Percentiles rank a stretch among this genome's conserved stretches.
phyloP scores from a whole-genome alignment of 1,139 yeast species.

The Yamadazyma triangularis region DNA sequence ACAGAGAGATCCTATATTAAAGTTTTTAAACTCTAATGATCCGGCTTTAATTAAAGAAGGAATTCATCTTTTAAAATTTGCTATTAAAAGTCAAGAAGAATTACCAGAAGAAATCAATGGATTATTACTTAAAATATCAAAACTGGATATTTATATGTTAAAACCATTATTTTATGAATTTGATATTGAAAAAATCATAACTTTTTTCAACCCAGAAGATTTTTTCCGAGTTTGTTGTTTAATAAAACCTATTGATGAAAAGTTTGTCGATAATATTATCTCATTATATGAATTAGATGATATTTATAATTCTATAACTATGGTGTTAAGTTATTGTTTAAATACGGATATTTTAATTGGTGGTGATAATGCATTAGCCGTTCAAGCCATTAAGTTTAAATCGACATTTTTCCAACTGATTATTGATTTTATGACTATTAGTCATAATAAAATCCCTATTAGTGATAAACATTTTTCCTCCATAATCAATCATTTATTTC shows the following conservation, averaged over 20 bases:
- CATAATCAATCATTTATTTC: conserved; percentile 25
- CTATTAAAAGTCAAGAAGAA: conserved; percentile 35
- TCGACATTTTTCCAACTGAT: conserved; percentile 25
- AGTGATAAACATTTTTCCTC: conserved; percentile 29
- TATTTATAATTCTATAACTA: conserved; percentile 25
- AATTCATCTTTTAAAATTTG: conserved; percentile 32
- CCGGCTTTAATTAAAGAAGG: conserved; percentile 26
- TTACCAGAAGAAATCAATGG: conserved; percentile 21
- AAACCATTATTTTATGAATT: conserved; percentile 29
- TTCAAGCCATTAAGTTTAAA: conserved; percentile 34
- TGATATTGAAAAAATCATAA: conserved; percentile 19
- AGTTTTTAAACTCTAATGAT: conserved; percentile 27
- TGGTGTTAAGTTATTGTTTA: conserved; percentile 25
- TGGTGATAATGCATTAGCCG: conserved; percentile 26
- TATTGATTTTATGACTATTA: conserved; percentile 22
- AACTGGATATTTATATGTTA: conserved; percentile 24
- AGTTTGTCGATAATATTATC: conserved; percentile 18
- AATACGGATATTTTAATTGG: conserved; percentile 29
- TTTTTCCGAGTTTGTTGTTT: conserved; percentile 30
- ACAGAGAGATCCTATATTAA: conserved; percentile 31
- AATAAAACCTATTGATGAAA: conserved; percentile 19
- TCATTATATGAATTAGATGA: conserved; percentile 22
- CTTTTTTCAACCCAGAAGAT: conserved; percentile 29
- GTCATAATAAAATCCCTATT: conserved; percentile 29
- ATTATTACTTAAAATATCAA: conserved; percentile 23